phyloP scores from a whole-genome alignment of 306 rosid genomes.

The Oxytropis ochrocephala region DNA sequence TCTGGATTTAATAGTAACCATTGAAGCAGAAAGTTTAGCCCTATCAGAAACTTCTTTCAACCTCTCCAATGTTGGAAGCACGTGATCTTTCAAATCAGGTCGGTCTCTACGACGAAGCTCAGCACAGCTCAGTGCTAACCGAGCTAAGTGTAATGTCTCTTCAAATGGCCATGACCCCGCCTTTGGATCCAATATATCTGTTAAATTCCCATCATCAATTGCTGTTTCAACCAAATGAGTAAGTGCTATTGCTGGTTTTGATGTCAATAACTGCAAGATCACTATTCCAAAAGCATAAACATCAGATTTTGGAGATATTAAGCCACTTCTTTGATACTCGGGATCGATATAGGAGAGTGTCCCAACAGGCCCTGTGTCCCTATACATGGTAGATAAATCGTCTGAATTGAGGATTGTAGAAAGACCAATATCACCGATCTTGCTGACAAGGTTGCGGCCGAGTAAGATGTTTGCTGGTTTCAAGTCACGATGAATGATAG shows the following conservation, averaged over 20 bases:
- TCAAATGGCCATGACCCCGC: slow-evolving; percentile 89
- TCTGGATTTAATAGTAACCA: slow-evolving; percentile 29
- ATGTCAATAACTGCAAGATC: slow-evolving; percentile 75
- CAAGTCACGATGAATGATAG: slow-evolving; percentile 93
- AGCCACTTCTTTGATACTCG: slow-evolving; percentile 85
- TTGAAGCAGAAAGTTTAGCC: slow-evolving; percentile 34
- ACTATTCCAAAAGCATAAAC: slow-evolving; percentile 96
- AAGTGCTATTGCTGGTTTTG: slow-evolving; percentile 77
- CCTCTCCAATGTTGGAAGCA: slow-evolving; percentile 62
- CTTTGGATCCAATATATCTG: slow-evolving; percentile 55
- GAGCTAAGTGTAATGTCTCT: slow-evolving; percentile 64
- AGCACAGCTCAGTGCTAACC: slow-evolving; percentile 68
- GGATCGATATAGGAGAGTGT: slow-evolving; percentile 92
- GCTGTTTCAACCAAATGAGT: slow-evolving; percentile 80
- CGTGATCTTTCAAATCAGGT: slow-evolving; percentile 68
- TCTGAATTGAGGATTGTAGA: slow-evolving; percentile 63
- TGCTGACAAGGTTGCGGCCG: slow-evolving; percentile 72
- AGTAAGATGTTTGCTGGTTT: slow-evolving; percentile 97
- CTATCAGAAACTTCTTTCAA: slow-evolving; percentile 58
- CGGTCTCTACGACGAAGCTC: slow-evolving; percentile 87
- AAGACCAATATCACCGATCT: slow-evolving; percentile 92
- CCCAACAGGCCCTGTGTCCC: slow-evolving; percentile 73
- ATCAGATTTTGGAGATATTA: slow-evolving; percentile 70
- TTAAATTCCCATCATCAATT: slow-evolving; percentile 32
- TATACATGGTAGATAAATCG: slow-evolving; percentile 38